Conservation (phyloP, 306 rosid genomes). For the Cyclanthera cordifolia region DNA sequence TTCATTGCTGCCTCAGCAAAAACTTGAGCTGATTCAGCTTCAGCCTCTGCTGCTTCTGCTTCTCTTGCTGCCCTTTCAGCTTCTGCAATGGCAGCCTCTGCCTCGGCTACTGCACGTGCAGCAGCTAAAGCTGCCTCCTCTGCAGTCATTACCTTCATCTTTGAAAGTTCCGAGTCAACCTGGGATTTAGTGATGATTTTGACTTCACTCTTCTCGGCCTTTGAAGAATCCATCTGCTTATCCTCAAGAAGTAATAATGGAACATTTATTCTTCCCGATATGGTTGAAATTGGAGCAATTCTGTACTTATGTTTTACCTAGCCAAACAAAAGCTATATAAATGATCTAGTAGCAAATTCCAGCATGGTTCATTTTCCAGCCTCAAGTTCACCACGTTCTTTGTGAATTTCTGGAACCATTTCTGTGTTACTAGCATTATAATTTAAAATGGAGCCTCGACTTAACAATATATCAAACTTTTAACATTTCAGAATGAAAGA, state of each 20-base stretch:
- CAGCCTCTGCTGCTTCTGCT: conserved; percentile 88
- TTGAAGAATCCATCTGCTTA: conserved; percentile 42
- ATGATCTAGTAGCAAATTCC: conserved; percentile 11
- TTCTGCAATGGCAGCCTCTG: conserved; percentile 82
- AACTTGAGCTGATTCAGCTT: conserved; percentile 83
- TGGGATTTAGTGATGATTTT: conserved; percentile 48
- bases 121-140: conserved; percentile 86
- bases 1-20: conserved; percentile 86
- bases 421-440: neutral
- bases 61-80: conserved; percentile 90
- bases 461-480: neutral
- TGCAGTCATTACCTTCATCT: conserved; percentile 66
- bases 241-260: conserved; percentile 38
- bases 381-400: conserved; percentile 4
- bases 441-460: neutral
- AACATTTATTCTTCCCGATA: conserved; percentile 47
- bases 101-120: conserved; percentile 85
- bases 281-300: conserved; percentile 36
- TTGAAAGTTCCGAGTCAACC: conserved; percentile 61
- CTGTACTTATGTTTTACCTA: conserved; percentile 77
- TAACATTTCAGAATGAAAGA: neutral
- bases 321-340: conserved; percentile 16
- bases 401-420: neutral
- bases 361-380: conserved; percentile 8
- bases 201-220: conserved; percentile 35